Percentiles rank a stretch among this genome's conserved stretches.
Conservation (phyloP, 345 rosid genomes). For the Brassica cretica region DNA sequence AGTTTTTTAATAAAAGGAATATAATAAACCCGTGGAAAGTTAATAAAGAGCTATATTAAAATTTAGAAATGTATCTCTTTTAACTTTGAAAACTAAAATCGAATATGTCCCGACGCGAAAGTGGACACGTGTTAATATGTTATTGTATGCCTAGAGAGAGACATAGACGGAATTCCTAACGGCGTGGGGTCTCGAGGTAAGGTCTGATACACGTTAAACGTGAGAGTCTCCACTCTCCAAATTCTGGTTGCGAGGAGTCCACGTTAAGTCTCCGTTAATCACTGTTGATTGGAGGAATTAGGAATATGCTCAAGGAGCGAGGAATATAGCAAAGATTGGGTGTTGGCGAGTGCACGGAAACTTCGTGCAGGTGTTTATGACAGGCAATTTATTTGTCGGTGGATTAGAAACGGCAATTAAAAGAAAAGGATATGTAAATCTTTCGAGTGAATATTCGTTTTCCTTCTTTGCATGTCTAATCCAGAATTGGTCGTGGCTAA, state of each 20-base stretch:
- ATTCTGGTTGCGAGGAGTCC: slow-evolving; percentile 38
- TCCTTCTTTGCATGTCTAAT: not conserved
- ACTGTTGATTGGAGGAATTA: slow-evolving; percentile 18
- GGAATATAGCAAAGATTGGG: not conserved
- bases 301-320: slow-evolving; percentile 25
- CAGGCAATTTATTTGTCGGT: slow-evolving; percentile 33
- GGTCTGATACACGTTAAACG: slow-evolving; percentile 18
- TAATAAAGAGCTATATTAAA: not conserved
- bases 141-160: slow-evolving; percentile 19
- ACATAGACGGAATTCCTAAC: slow-evolving; percentile 45
- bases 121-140: slow-evolving; percentile 12
- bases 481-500: not conserved
- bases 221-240: slow-evolving; percentile 15
- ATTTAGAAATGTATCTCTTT: not conserved
- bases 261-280: slow-evolving; percentile 42
- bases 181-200: slow-evolving; percentile 39
- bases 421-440: slow-evolving; percentile 20
- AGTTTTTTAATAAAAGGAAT: slow-evolving; percentile 23
- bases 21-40: not conserved
- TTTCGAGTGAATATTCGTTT: slow-evolving; percentile 34
- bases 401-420: slow-evolving; percentile 32
- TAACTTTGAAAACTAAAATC: not conserved
- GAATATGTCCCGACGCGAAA: slow-evolving; percentile 22
- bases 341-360: slow-evolving; percentile 26
- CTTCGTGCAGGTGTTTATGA: slow-evolving; percentile 30